These are phyloP conservation scores for Ilex paraguariensis DNA, from an alignment of 305 asterid genomes.

Conservation along the genomic window DNA sequence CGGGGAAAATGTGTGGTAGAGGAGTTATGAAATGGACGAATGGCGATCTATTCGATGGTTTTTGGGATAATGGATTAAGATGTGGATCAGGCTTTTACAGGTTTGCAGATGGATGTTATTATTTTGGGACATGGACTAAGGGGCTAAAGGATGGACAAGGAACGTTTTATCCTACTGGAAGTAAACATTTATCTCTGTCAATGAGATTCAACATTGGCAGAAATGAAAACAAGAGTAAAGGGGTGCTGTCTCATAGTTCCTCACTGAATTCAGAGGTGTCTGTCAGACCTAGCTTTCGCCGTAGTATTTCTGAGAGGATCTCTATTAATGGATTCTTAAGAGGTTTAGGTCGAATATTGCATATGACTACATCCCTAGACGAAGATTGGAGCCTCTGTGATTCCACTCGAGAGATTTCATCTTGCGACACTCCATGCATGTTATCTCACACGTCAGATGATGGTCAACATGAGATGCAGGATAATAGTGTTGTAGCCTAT, in stretches of 20 bases:
- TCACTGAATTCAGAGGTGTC: conserved; percentile 38
- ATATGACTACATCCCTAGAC: conserved; percentile 28
- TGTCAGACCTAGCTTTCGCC: conserved; percentile 37
- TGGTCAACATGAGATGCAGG: conserved; percentile 41
- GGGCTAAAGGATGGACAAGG: conserved; percentile 94
- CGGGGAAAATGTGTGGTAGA: conserved; percentile 72
- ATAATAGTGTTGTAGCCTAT: conserved; percentile 40
- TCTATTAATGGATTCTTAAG: conserved; percentile 37
- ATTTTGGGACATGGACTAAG: conserved; percentile 89
- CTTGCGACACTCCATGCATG: conserved; percentile 36
- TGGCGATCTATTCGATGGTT: conserved; percentile 92
- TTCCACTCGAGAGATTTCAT: conserved; percentile 30
- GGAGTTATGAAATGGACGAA: conserved; percentile 91
- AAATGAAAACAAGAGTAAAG: conserved; percentile 28
- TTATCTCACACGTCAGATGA: conserved; percentile 35
- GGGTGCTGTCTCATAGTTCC: conserved; percentile 33
- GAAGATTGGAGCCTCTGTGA: conserved; percentile 33
- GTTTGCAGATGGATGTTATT: conserved; percentile 80
- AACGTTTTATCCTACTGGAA: conserved; percentile 74
- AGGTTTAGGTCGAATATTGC: conserved; percentile 48
- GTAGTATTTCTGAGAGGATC: conserved; percentile 55
- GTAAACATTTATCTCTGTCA: conserved; percentile 29
- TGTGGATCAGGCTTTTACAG: conserved; percentile 84
- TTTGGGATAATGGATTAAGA: conserved; percentile 76
- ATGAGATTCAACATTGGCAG: no score